Evolutionary conservation across 495 filamentous ascomycete species (phyloP).

Genomic region (Xylaria sp.): DNA sequence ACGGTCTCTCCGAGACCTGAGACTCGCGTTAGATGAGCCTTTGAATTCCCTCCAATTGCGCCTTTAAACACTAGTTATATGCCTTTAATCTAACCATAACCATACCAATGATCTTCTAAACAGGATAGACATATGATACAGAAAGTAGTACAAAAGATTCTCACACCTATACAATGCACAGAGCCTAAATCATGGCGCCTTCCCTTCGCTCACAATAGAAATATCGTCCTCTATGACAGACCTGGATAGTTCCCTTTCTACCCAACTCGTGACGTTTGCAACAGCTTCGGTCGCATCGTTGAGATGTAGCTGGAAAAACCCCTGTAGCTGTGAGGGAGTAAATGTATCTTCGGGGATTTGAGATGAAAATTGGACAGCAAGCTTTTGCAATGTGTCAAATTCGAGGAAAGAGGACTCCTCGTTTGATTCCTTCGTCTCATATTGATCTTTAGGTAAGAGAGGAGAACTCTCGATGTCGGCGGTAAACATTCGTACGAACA

Average conservation of each 20-base stretch:
- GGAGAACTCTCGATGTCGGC: conserved; percentile 32
- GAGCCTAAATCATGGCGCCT: conserved; percentile 16
- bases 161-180: neutral
- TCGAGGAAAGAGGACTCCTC: conserved; percentile 28
- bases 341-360: conserved; percentile 61
- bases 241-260: conserved; percentile 42
- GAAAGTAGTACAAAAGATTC: neutral
- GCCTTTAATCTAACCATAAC: neutral
- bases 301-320: conserved; percentile 64
- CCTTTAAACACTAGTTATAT: neutral
- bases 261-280: conserved; percentile 55
- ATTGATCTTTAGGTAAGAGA: conserved; percentile 23
- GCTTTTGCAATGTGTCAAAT: conserved; percentile 42
- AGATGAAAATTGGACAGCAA: conserved; percentile 59
- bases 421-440: conserved; percentile 17
- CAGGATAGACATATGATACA: conserved; percentile 11
- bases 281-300: conserved; percentile 59
- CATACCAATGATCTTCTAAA: neutral
- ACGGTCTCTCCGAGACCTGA: neutral
- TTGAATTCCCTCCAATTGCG: neutral
- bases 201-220: conserved; percentile 37
- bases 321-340: conserved; percentile 73
- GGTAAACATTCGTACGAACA: conserved; percentile 60
- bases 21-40: neutral
- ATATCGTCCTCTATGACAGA: conserved; percentile 40